phyloP scores from a whole-genome alignment of 805 yeast genomes.

The Nakazawaea peltata region DNA sequence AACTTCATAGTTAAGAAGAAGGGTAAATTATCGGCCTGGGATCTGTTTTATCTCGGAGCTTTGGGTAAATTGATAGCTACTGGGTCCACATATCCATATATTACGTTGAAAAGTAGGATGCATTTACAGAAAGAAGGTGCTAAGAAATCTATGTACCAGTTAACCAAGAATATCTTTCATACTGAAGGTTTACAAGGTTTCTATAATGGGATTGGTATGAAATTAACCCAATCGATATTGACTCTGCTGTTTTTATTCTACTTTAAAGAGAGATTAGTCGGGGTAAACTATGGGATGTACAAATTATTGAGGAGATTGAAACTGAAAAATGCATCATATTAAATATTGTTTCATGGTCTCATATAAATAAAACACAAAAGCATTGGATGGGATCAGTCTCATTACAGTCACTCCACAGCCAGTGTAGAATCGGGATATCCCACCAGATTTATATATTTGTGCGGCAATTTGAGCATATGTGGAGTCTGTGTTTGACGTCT shows the following conservation, averaged over 20 bases:
- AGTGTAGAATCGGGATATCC: slow-evolving; percentile 66
- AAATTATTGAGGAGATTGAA: neutral
- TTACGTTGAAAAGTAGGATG: slow-evolving; percentile 84
- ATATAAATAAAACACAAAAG: slow-evolving; percentile 74
- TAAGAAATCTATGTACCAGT: slow-evolving; percentile 32
- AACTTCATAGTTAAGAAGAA: slow-evolving; percentile 50
- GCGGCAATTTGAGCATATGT: slow-evolving; percentile 29
- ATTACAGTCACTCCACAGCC: slow-evolving; percentile 78
- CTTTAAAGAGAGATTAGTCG: slow-evolving; percentile 79
- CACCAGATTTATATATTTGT: slow-evolving; percentile 40
- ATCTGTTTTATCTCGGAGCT: slow-evolving; percentile 85
- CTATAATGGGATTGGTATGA: slow-evolving; percentile 75
- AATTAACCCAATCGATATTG: slow-evolving; percentile 73
- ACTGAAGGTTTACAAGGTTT: slow-evolving; percentile 73
- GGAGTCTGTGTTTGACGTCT: slow-evolving; percentile 39
- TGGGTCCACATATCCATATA: slow-evolving; percentile 81
- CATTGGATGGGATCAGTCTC: slow-evolving; percentile 87
- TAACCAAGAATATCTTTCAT: slow-evolving; percentile 49
- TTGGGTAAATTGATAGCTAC: slow-evolving; percentile 88
- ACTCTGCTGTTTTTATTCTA: slow-evolving; percentile 88
- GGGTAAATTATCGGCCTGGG: slow-evolving; percentile 50
- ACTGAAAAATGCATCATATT: neutral
- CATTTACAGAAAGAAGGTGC: slow-evolving; percentile 50
- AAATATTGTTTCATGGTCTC: slow-evolving; percentile 45
- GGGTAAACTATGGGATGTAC: slow-evolving; percentile 36